A percentile compares a stretch with the other conserved stretches of the same genome.
Conservation (phyloP, 2,329 filamentous ascomycete genomes). For the Celoporthe dispersa region DNA sequence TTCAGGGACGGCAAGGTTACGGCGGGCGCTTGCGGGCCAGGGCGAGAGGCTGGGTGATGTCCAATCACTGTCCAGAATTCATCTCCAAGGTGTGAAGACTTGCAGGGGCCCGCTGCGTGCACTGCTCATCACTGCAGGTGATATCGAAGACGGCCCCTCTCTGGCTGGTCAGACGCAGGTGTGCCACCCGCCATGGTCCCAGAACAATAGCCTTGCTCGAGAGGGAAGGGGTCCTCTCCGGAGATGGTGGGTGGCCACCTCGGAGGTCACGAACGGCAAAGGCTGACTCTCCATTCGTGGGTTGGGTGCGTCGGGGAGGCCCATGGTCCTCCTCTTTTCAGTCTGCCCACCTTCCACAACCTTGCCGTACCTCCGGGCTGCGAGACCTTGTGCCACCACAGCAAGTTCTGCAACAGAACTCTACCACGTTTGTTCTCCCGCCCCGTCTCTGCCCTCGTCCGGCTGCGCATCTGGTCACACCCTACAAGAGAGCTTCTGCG, state of each 20-base stretch:
- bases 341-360: constrained; percentile 10
- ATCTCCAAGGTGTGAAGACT: constrained; percentile 27
- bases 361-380: constrained; percentile 11
- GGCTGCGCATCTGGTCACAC: constrained; percentile 21
- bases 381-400: constrained; percentile 6
- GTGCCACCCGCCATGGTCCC: constrained; percentile 8
- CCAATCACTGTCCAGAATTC: constrained; percentile 18
- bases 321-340: not conserved
- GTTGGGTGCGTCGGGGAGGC: not conserved
- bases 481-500: constrained; percentile 1
- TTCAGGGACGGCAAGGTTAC: constrained; percentile 21
- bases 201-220: constrained; percentile 7
- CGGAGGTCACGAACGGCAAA: constrained; percentile 21
- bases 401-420: not conserved
- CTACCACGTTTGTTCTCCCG: not conserved
- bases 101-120: constrained; percentile 34
- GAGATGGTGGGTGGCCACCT: constrained; percentile 8
- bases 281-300: not conserved
- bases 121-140: constrained; percentile 24
- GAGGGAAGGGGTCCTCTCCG: constrained; percentile 7
- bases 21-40: constrained; percentile 27
- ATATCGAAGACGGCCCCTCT: constrained; percentile 19
- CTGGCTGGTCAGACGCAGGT: constrained; percentile 30
- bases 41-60: constrained; percentile 12
- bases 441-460: not conserved